Percentiles rank a stretch among this genome's conserved stretches.
Evolutionary conservation across 805 yeast species (phyloP).

Genomic region (Candida sanyiensis): DNA sequence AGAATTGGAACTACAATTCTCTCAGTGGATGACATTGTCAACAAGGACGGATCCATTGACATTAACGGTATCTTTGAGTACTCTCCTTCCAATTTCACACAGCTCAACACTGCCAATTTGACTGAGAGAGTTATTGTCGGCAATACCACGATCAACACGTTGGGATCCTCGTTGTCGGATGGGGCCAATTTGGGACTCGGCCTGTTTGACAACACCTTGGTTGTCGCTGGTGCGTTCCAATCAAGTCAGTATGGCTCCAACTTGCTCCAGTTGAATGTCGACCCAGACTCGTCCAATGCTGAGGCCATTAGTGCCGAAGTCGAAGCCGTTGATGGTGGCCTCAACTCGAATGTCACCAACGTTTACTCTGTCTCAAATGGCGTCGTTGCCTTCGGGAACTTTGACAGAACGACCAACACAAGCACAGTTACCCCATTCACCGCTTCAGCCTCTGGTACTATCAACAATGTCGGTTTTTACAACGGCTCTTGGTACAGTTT

Average conservation of each 20-base stretch:
- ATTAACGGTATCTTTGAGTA: constrained; percentile 84
- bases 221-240: constrained; percentile 46
- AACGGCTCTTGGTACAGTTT: constrained; percentile 39
- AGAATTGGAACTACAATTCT: constrained; percentile 47
- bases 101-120: constrained; percentile 25
- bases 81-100: constrained; percentile 59
- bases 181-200: constrained; percentile 36
- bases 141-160: constrained; percentile 38
- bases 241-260: constrained; percentile 33
- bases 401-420: constrained; percentile 32
- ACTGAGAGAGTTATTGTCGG: constrained; percentile 32
- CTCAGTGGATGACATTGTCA: constrained; percentile 36
- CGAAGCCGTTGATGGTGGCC: constrained; percentile 30
- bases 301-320: constrained; percentile 19
- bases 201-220: constrained; percentile 30
- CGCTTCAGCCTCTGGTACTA: constrained; percentile 25
- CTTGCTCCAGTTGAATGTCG: constrained; percentile 30
- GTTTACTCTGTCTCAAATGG: constrained; percentile 29
- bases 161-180: constrained; percentile 30
- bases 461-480: constrained; percentile 33
- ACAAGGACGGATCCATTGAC: constrained; percentile 32
- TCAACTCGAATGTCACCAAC: constrained; percentile 34
- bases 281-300: constrained; percentile 16
- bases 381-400: constrained; percentile 43
- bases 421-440: constrained; percentile 28